A percentile compares a stretch with the other conserved stretches of the same genome.
Conservation (phyloP, 2,329 filamentous ascomycete genomes). For the Ceratocystis alfenasii region DNA sequence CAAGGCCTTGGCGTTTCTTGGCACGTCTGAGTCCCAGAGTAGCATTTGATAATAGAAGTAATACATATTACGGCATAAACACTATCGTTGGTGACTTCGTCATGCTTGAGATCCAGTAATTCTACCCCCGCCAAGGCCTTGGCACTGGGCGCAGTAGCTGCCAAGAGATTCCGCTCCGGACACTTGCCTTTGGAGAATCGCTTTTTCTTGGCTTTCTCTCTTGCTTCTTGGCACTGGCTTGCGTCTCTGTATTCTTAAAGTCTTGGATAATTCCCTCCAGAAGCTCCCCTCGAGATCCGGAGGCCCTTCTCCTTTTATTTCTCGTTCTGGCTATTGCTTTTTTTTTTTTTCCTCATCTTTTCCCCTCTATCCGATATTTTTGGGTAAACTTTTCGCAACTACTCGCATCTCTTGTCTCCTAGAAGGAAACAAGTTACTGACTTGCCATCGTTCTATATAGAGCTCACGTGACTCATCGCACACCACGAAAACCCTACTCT, state of each 20-base stretch:
- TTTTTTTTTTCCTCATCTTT: neutral
- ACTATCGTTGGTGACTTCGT: conserved; percentile 9
- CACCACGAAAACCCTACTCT: neutral
- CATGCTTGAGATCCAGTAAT: conserved; percentile 6
- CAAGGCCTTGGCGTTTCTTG: conserved; percentile 20
- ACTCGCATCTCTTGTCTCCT: neutral
- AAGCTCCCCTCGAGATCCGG: neutral
- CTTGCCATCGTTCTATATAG: neutral
- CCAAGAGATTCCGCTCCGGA: conserved; percentile 23
- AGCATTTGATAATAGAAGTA: neutral
- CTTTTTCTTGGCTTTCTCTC: conserved; percentile 4
- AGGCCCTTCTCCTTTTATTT: neutral
- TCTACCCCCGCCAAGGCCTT: conserved; percentile 21
- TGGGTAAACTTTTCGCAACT: neutral
- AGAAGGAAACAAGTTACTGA: neutral
- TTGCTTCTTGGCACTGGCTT: conserved; percentile 18
- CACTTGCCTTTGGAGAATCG: conserved; percentile 11
- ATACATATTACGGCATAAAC: no score
- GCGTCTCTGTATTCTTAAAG: conserved; percentile 17
- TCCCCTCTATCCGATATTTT: conserved; percentile 1
- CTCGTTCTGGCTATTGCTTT: neutral
- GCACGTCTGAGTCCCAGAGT: conserved; percentile 2
- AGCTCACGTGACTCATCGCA: neutral
- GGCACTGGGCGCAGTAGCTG: conserved; percentile 22
- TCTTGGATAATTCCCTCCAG: conserved; percentile 20